Conservation (phyloP, 192 early-diverging fungal genomes). For the Oehlia diaphana region DNA sequence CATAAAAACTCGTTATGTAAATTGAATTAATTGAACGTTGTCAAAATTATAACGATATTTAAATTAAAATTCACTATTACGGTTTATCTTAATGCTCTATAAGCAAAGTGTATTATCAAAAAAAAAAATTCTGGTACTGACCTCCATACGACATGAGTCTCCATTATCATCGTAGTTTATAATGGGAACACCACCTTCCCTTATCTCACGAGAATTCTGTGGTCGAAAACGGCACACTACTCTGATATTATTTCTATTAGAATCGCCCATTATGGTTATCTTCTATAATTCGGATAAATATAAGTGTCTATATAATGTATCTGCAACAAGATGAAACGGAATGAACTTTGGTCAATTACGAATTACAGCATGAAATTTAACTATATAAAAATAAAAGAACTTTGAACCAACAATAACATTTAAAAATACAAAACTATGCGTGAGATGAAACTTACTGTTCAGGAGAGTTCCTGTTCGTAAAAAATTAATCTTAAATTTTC, state of each 20-base stretch:
- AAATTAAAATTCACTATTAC: not conserved
- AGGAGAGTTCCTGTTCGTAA: not conserved
- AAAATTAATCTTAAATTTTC: conserved; percentile 1
- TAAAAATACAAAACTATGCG: not conserved
- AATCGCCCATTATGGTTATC: not conserved
- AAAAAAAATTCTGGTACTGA: conserved; percentile 32
- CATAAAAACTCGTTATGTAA: not conserved
- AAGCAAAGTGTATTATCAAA: not conserved
- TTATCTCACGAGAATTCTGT: conserved; percentile 88
- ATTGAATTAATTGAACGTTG: too few species aligned
- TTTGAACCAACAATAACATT: not conserved
- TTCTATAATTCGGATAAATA: not conserved
- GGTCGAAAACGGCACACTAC: conserved; percentile 98
- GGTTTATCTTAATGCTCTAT: not conserved
- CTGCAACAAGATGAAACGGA: not conserved
- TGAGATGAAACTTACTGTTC: conserved; percentile 9
- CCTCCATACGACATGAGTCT: conserved; percentile 54
- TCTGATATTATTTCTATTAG: conserved; percentile 78
- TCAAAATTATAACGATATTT: too few species aligned
- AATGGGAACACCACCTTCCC: conserved; percentile 86
- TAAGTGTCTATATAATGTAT: not conserved
- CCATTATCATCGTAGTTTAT: conserved; percentile 75
- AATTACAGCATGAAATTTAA: not conserved
- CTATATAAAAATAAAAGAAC: not conserved
- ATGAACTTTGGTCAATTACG: not conserved